Evolutionary conservation across 805 yeast species (phyloP).

Genomic region (Candida corydali): DNA sequence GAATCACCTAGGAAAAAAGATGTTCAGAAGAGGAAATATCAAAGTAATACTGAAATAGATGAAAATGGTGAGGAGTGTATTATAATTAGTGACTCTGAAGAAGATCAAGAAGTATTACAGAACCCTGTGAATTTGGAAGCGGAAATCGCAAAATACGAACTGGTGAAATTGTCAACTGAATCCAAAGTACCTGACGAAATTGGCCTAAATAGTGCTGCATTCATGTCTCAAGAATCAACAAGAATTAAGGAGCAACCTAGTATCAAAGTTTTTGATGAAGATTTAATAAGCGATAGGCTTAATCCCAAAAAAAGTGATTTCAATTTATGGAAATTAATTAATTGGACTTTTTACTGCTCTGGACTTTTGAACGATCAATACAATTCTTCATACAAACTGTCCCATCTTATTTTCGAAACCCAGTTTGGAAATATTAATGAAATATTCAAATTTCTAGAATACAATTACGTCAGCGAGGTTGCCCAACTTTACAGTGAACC

Average conservation of each 20-base stretch:
- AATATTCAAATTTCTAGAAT: slow-evolving; percentile 18
- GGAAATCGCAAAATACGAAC: slow-evolving; percentile 16
- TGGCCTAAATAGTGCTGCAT: background rate
- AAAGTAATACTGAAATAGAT: background rate
- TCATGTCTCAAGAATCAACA: background rate
- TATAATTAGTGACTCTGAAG: slow-evolving; percentile 4
- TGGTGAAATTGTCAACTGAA: too few species aligned
- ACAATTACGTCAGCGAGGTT: slow-evolving; percentile 12
- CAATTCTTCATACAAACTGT: slow-evolving; percentile 16
- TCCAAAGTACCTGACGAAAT: background rate
- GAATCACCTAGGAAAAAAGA: slow-evolving; percentile 6
- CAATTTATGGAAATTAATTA: slow-evolving; percentile 27
- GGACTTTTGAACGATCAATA: slow-evolving; percentile 19
- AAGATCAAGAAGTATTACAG: background rate
- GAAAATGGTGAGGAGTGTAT: slow-evolving; percentile 3
- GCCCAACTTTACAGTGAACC: slow-evolving; percentile 1
- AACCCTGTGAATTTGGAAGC: slow-evolving; percentile 13
- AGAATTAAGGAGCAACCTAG: background rate
- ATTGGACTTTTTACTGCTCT: slow-evolving; percentile 37
- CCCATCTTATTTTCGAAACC: slow-evolving; percentile 21
- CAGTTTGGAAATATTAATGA: slow-evolving; percentile 17
- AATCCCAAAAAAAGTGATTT: slow-evolving; percentile 18
- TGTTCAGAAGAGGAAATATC: background rate
- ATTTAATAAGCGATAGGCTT: slow-evolving; percentile 19
- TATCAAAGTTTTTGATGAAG: slow-evolving; percentile 27